phyloP scores from a whole-genome alignment of 2,329 filamentous ascomycete species.

The Curvularia hawaiiensis region DNA sequence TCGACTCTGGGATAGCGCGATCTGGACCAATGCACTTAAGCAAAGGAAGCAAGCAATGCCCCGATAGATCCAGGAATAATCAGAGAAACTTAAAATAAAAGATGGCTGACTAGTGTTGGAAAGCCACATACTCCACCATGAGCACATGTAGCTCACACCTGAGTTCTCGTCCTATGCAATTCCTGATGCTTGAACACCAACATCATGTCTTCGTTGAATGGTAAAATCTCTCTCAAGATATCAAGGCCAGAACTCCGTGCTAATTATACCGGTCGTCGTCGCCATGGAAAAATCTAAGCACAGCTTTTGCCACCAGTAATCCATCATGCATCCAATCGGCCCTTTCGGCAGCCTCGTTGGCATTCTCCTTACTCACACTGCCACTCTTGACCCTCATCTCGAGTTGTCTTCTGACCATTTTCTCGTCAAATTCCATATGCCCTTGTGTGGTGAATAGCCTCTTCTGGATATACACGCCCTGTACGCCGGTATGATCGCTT shows the following conservation, averaged over 20 bases:
- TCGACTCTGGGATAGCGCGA: neutral
- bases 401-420: conserved; percentile 54
- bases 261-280: conserved; percentile 35
- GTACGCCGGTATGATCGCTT: conserved; percentile 52
- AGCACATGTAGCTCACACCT: neutral
- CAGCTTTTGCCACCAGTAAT: conserved; percentile 35
- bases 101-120: neutral
- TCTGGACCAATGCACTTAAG: neutral
- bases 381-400: conserved; percentile 52
- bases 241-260: neutral
- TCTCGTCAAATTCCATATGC: conserved; percentile 54
- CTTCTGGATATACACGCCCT: conserved; percentile 53
- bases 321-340: conserved; percentile 44
- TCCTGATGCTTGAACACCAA: neutral
- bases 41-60: neutral
- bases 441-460: conserved; percentile 55
- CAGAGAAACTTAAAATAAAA: neutral
- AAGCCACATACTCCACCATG: neutral
- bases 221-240: neutral
- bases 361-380: conserved; percentile 45
- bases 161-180: neutral
- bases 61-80: neutral
- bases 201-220: neutral
- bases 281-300: conserved; percentile 41
- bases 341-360: conserved; percentile 41